Percentiles rank a stretch among this genome's conserved stretches.
Evolutionary conservation across 164 flowering plant species (phyloP).

Genomic region (Buxus sempervirens): DNA sequence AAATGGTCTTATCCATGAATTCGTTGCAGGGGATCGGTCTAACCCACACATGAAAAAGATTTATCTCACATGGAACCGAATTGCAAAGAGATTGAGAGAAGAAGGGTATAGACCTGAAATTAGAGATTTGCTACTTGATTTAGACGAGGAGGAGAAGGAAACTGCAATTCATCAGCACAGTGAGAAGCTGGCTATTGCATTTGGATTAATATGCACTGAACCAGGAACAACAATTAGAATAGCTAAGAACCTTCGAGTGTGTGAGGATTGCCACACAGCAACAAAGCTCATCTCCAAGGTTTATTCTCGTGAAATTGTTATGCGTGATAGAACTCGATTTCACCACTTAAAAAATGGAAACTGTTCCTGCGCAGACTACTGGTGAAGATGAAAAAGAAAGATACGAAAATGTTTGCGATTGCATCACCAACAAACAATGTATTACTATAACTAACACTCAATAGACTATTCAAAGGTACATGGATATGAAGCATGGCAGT

Average conservation of each 20-base stretch:
- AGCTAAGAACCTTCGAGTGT: slow-evolving; percentile 34
- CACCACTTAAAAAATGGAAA: slow-evolving; percentile 36
- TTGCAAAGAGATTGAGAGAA: slow-evolving; percentile 24
- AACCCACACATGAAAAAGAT: slow-evolving; percentile 30
- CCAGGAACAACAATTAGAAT: slow-evolving; percentile 27
- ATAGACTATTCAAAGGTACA: not conserved
- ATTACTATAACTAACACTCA: not conserved
- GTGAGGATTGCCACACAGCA: slow-evolving; percentile 36
- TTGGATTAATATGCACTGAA: slow-evolving; percentile 28
- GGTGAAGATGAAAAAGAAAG: slow-evolving; percentile 18
- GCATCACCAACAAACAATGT: not conserved
- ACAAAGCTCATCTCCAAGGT: slow-evolving; percentile 39
- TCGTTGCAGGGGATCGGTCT: slow-evolving; percentile 29
- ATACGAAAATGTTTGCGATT: not conserved
- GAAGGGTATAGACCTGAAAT: slow-evolving; percentile 32
- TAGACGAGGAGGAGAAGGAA: slow-evolving; percentile 32
- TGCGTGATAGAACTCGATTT: slow-evolving; percentile 36
- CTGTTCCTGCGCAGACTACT: slow-evolving; percentile 36
- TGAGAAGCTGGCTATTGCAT: slow-evolving; percentile 35
- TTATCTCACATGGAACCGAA: slow-evolving; percentile 20
- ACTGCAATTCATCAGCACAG: slow-evolving; percentile 31
- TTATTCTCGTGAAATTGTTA: slow-evolving; percentile 29
- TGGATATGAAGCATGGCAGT: slow-evolving; percentile 2
- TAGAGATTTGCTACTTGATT: slow-evolving; percentile 24
- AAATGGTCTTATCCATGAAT: slow-evolving; percentile 41